A percentile compares a stretch with the other conserved stretches of the same genome.
Conservation (phyloP, 208 protist species). For the Trichomonas tenax region DNA sequence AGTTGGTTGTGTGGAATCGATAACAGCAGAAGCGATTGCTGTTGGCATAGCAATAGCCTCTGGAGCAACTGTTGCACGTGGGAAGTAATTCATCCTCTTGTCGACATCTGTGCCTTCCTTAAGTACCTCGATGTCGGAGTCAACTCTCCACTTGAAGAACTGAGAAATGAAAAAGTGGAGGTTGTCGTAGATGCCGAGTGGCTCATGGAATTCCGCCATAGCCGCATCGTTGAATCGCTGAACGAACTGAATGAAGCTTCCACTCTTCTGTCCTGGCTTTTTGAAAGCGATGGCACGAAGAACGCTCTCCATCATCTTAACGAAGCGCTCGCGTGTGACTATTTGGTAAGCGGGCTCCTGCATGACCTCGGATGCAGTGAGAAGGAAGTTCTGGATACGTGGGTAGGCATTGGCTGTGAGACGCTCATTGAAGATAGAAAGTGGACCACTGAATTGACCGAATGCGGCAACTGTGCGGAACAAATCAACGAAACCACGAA, state of each 20-base stretch:
- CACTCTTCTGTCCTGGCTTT: background rate
- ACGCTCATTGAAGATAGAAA: background rate
- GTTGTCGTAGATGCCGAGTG: background rate
- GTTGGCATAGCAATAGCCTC: too few species aligned
- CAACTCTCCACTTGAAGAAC: background rate
- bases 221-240: background rate
- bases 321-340: background rate
- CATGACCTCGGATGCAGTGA: background rate
- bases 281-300: background rate
- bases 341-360: background rate
- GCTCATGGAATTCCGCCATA: background rate
- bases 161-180: background rate
- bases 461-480: background rate
- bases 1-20: too few species aligned
- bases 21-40: too few species aligned
- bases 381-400: background rate
- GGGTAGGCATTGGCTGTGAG: background rate
- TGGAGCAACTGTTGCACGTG: too few species aligned
- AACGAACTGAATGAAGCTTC: background rate
- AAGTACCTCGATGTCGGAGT: background rate
- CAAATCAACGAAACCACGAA: background rate
- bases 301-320: background rate
- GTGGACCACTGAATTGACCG: background rate
- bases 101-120: background rate
- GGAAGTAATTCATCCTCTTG: background rate